A percentile compares a stretch with the other conserved stretches of the same genome.
These are phyloP conservation scores for Candida schatavii DNA, from an alignment of 805 yeast genomes.

Conservation along the genomic window DNA sequence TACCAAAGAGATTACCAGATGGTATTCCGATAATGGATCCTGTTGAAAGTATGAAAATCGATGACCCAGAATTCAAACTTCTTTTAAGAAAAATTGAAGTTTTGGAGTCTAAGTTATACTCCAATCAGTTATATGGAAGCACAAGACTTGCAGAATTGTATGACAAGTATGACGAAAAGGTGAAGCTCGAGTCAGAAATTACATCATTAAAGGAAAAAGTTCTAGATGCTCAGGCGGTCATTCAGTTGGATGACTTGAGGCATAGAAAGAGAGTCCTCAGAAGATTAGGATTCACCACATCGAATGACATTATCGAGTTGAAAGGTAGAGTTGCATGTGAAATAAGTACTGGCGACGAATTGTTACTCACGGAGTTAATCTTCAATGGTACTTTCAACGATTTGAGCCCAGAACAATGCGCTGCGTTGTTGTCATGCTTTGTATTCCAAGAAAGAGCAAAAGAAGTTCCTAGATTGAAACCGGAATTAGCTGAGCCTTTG, in stretches of 20 bases:
- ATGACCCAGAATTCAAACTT: slow-evolving; percentile 70
- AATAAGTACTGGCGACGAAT: slow-evolving; percentile 86
- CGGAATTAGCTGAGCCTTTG: slow-evolving; percentile 90
- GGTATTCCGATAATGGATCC: slow-evolving; percentile 94
- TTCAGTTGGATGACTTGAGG: slow-evolving; percentile 90
- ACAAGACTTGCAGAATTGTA: slow-evolving; percentile 62
- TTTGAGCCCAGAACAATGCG: slow-evolving; percentile 83
- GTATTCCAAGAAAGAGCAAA: slow-evolving; percentile 96
- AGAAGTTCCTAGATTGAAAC: slow-evolving; percentile 79
- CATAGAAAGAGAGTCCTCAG: slow-evolving; percentile 91
- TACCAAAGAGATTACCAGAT: slow-evolving; percentile 79
- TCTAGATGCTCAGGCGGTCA: slow-evolving; percentile 81
- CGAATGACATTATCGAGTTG: slow-evolving; percentile 85
- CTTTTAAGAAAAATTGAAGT: slow-evolving; percentile 78
- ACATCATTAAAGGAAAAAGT: slow-evolving; percentile 62
- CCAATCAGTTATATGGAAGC: slow-evolving; percentile 67
- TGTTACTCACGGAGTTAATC: slow-evolving; percentile 82
- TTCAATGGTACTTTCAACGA: slow-evolving; percentile 95
- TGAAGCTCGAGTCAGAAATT: slow-evolving; percentile 56
- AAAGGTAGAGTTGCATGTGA: slow-evolving; percentile 98
- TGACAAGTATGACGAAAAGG: slow-evolving; percentile 62
- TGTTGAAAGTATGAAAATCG: slow-evolving; percentile 86
- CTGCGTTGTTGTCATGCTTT: slow-evolving; percentile 88
- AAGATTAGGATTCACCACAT: slow-evolving; percentile 85
- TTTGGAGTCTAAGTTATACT: slow-evolving; percentile 66